phyloP scores from a whole-genome alignment of 1,284 basidiomycete genomes.

The Porogramme epimiltina region DNA sequence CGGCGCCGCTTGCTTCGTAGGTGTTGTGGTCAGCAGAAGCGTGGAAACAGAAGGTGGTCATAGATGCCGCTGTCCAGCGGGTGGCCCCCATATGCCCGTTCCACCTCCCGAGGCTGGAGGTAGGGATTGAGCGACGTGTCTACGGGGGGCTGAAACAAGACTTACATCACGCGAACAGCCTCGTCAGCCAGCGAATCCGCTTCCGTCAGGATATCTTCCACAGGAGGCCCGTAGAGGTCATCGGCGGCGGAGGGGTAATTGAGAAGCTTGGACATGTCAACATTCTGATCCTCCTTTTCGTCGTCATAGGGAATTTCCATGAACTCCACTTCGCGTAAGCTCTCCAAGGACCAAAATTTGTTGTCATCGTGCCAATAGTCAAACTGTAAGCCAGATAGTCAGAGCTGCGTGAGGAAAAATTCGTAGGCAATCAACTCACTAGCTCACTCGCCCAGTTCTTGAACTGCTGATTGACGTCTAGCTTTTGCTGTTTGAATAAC shows the following conservation, averaged over 20 bases:
- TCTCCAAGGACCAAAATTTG: constrained; percentile 5
- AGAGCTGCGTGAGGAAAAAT: not conserved
- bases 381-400: constrained; percentile 1
- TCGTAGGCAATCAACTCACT: constrained; percentile 21
- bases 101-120: constrained; percentile 9
- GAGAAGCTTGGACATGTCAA: not conserved
- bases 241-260: not conserved
- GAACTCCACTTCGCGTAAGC: not conserved
- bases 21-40: constrained; percentile 3
- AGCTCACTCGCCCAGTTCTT: constrained; percentile 27
- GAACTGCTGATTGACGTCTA: constrained; percentile 29
- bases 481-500: constrained; percentile 34
- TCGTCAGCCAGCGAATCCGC: not conserved
- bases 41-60: constrained; percentile 9
- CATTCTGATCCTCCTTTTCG: not conserved
- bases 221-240: not conserved
- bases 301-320: not conserved
- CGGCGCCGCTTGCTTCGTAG: constrained; percentile 2
- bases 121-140: too few species aligned
- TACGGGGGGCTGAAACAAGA: not conserved
- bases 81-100: constrained; percentile 1
- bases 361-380: constrained; percentile 13
- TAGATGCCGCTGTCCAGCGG: not conserved
- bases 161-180: constrained; percentile 4
- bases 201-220: not conserved